These are phyloP conservation scores for Candida maltosa DNA, from an alignment of 805 yeast species.

Conservation along the genomic window DNA sequence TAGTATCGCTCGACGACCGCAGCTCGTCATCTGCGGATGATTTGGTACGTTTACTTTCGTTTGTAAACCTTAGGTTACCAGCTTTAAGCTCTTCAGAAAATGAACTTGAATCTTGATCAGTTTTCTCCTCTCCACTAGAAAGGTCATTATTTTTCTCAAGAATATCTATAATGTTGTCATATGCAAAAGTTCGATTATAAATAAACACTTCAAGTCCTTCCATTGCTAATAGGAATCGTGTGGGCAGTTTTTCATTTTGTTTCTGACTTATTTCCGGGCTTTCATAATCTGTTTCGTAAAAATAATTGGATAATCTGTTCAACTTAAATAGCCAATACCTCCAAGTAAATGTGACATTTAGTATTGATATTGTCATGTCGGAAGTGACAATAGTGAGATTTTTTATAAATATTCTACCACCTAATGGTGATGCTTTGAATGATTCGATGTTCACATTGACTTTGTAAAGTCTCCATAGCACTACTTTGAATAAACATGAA, in stretches of 20 bases:
- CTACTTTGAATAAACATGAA: constrained; percentile 47
- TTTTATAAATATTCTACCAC: constrained; percentile 78
- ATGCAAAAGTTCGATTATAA: constrained; percentile 78
- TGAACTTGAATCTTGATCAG: constrained; percentile 7
- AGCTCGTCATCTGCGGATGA: constrained; percentile 1
- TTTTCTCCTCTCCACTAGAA: not conserved
- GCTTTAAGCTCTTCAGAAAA: constrained; percentile 5
- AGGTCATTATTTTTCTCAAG: constrained; percentile 14
- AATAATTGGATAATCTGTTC: constrained; percentile 38
- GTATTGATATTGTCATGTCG: constrained; percentile 66
- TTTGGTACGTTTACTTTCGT: constrained; percentile 5
- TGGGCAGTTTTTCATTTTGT: constrained; percentile 48
- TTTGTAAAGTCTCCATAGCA: constrained; percentile 62
- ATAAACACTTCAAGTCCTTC: constrained; percentile 82
- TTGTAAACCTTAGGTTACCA: constrained; percentile 4
- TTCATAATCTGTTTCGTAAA: constrained; percentile 9
- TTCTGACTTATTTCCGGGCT: constrained; percentile 11
- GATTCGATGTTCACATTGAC: constrained; percentile 68
- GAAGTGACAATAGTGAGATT: constrained; percentile 72
- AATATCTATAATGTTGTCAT: constrained; percentile 55
- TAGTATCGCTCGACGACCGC: not conserved
- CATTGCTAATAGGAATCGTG: constrained; percentile 53
- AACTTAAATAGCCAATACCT: constrained; percentile 71
- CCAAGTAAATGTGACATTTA: constrained; percentile 82
- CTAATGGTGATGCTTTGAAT: constrained; percentile 71